Percentiles rank a stretch among this genome's conserved stretches.
Evolutionary conservation across 108 stramenopile species (phyloP).

Genomic region (Fragilariopsis cylindrus): DNA sequence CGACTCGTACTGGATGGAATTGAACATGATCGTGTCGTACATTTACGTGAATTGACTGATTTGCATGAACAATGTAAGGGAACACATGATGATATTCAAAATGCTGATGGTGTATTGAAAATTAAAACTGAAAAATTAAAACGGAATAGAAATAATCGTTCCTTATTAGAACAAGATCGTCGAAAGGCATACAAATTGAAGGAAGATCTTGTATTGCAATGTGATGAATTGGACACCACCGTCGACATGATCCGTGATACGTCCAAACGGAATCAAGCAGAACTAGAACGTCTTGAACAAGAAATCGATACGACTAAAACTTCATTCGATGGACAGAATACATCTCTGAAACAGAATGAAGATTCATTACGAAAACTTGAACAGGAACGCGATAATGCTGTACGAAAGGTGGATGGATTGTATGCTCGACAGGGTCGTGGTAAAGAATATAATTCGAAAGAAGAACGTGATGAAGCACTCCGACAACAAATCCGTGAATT

Average conservation of each 20-base stretch:
- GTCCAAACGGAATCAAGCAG: constrained; percentile 51
- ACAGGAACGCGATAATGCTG: constrained; percentile 60
- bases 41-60: constrained; percentile 48
- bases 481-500: constrained; percentile 67
- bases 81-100: constrained; percentile 69
- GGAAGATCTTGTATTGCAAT: constrained; percentile 68
- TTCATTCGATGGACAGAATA: constrained; percentile 60
- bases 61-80: constrained; percentile 64
- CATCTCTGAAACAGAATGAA: constrained; percentile 66
- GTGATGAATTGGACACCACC: constrained; percentile 66
- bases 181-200: constrained; percentile 54
- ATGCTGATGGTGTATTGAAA: constrained; percentile 59
- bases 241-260: constrained; percentile 55
- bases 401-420: constrained; percentile 71
- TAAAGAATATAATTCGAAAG: constrained; percentile 79
- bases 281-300: constrained; percentile 52
- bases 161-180: constrained; percentile 67
- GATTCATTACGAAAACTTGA: constrained; percentile 45
- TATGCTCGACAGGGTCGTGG: constrained; percentile 94
- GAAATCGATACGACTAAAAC: constrained; percentile 55
- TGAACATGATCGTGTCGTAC: constrained; percentile 72
- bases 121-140: constrained; percentile 49
- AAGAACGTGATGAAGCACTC: constrained; percentile 82
- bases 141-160: constrained; percentile 51
- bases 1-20: constrained; percentile 73